Evolutionary conservation across 306 rosid species (phyloP).

Genomic region (Acacia confusa): DNA sequence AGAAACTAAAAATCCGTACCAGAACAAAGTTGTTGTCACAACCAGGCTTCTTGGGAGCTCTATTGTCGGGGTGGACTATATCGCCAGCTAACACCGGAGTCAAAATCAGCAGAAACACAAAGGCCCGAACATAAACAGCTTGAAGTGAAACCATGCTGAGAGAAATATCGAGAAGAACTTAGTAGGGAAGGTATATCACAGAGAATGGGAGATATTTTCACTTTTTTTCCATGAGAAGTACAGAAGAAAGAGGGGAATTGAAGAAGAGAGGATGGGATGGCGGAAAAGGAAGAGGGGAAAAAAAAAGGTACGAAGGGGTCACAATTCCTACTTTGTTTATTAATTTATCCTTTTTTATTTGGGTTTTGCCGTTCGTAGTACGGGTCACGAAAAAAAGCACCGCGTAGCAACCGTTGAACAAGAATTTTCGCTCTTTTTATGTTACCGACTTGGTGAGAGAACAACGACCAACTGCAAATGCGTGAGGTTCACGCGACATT

Average conservation of each 20-base stretch:
- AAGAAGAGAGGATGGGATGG: not conserved
- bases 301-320: constrained; percentile 9
- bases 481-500: constrained; percentile 39
- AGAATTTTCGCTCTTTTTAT: constrained; percentile 27
- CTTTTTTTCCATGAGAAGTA: constrained; percentile 10
- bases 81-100: constrained; percentile 69
- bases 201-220: not conserved
- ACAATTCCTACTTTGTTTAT: not conserved
- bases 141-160: constrained; percentile 50
- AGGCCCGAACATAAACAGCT: constrained; percentile 29
- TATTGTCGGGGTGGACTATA: constrained; percentile 75
- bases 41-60: constrained; percentile 83
- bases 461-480: not conserved
- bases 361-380: constrained; percentile 42
- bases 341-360: not conserved
- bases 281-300: not conserved
- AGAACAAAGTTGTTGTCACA: constrained; percentile 92
- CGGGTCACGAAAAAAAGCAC: constrained; percentile 38
- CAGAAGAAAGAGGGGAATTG: constrained; percentile 37
- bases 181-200: constrained; percentile 16
- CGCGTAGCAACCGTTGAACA: constrained; percentile 69
- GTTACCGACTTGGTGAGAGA: not conserved
- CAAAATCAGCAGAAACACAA: constrained; percentile 42
- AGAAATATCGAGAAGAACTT: constrained; percentile 10
- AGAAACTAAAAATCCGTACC: constrained; percentile 46